Evolutionary conservation across 2,329 filamentous ascomycete genomes (phyloP).

Genomic region (Paraphoma chrysanthemicola): DNA sequence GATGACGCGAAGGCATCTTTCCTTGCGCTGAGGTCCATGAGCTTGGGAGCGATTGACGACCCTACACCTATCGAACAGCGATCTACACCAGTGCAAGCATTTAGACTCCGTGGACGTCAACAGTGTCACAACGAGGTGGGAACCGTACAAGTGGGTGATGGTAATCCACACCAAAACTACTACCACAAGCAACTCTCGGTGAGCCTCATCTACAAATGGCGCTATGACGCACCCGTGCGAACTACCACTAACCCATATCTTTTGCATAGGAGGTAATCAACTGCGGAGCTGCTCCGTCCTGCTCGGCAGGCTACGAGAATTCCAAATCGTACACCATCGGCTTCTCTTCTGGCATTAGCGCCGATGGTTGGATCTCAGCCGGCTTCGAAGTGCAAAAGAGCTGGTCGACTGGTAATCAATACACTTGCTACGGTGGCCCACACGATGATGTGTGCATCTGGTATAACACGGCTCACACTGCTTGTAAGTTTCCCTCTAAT

Average conservation of each 20-base stretch:
- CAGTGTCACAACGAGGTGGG: background rate
- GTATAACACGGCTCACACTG: conserved; percentile 11
- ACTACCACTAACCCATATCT: background rate
- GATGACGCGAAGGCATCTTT: background rate
- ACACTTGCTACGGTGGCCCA: conserved; percentile 2
- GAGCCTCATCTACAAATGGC: background rate
- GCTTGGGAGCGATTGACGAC: background rate
- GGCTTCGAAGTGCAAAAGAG: background rate
- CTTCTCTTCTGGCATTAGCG: background rate
- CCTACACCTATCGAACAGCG: background rate
- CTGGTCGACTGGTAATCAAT: background rate
- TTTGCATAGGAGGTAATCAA: background rate
- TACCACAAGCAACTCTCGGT: conserved; percentile 6
- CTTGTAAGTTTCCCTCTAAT: conserved; percentile 5
- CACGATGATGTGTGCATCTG: conserved; percentile 6
- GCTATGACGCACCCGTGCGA: background rate
- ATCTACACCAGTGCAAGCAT: background rate
- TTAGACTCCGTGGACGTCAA: background rate
- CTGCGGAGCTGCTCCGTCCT: background rate
- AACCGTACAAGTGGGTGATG: background rate
- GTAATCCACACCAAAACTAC: conserved; percentile 8
- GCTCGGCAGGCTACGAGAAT: background rate
- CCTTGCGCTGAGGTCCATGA: background rate
- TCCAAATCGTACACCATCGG: background rate
- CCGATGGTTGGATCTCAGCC: background rate